Conservation (phyloP, 192 early-diverging fungal species). For the Coemansia furcata region DNA sequence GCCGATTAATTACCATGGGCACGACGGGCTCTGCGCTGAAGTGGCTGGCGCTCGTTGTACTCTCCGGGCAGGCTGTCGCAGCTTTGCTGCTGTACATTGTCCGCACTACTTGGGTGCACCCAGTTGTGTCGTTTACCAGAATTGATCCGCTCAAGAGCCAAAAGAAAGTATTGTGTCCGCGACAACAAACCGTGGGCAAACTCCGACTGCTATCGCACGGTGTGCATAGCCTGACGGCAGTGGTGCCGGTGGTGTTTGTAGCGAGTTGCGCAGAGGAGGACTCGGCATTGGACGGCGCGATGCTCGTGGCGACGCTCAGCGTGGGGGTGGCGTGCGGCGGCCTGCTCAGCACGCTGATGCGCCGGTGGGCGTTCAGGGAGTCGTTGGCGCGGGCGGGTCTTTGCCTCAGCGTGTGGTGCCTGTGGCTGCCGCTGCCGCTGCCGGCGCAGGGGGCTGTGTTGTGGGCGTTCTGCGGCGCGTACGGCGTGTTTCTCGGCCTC, state of each 20-base stretch:
- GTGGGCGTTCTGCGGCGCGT: constrained; percentile 10
- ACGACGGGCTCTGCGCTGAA: constrained; percentile 2
- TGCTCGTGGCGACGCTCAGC: constrained; percentile 4
- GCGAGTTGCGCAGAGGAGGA: constrained; percentile 6
- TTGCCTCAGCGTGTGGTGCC: constrained; percentile 14
- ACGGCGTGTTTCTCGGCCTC: constrained; percentile 17
- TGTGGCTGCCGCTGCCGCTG: constrained; percentile 22
- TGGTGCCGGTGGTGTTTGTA: constrained; percentile 13
- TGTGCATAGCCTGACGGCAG: neutral
- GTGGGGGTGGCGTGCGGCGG: constrained; percentile 1
- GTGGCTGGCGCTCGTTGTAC: constrained; percentile 19
- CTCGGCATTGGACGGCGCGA: neutral
- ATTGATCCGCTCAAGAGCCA: neutral
- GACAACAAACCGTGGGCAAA: neutral
- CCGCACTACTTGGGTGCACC: neutral
- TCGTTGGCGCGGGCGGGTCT: neutral
- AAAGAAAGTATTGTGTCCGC: neutral
- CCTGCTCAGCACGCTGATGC: neutral
- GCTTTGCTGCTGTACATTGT: neutral
- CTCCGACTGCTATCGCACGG: neutral
- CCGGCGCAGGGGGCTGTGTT: neutral
- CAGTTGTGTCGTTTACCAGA: neutral
- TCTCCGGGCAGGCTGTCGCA: neutral
- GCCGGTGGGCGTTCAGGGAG: neutral
- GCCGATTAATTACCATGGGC: neutral